These are phyloP conservation scores for Boletellus ananiceps DNA, from an alignment of 768 basidiomycete species.

Conservation along the genomic window DNA sequence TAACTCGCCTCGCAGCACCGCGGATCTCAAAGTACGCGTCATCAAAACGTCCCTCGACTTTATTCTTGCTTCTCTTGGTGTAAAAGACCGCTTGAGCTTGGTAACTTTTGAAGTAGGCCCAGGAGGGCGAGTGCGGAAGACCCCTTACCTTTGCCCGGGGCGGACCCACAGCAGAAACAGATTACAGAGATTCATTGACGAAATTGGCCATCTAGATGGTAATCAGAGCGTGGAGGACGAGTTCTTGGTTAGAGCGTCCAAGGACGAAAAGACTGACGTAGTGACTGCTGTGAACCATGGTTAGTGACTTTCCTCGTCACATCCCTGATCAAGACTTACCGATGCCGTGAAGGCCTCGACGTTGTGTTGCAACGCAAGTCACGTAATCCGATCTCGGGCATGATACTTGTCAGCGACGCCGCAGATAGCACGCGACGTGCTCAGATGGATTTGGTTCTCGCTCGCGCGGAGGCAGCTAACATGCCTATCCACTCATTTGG, in stretches of 20 bases:
- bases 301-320: conserved; percentile 24
- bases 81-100: conserved; percentile 78
- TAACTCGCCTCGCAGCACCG: conserved; percentile 66
- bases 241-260: conserved; percentile 64
- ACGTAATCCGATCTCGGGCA: conserved; percentile 85
- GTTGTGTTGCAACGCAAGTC: conserved; percentile 91
- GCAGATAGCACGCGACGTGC: conserved; percentile 88
- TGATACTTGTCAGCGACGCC: conserved; percentile 91
- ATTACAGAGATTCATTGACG: conserved; percentile 75
- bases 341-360: conserved; percentile 62
- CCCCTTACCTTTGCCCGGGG: conserved; percentile 83
- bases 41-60: conserved; percentile 89
- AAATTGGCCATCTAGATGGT: conserved; percentile 44
- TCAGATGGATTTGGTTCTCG: conserved; percentile 97
- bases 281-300: conserved; percentile 98
- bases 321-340: background rate
- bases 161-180: conserved; percentile 63
- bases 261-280: conserved; percentile 95
- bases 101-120: conserved; percentile 91
- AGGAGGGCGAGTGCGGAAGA: conserved; percentile 80
- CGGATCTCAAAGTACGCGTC: conserved; percentile 82
- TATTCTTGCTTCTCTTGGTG: conserved; percentile 67
- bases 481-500: conserved; percentile 97
- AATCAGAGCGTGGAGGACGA: conserved; percentile 52
- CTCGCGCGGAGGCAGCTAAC: conserved; percentile 93